Percentiles rank a stretch among this genome's conserved stretches.
These are phyloP conservation scores for Zoysia pacifica DNA, from an alignment of 176 grass and related monocot genomes.

Conservation along the genomic window DNA sequence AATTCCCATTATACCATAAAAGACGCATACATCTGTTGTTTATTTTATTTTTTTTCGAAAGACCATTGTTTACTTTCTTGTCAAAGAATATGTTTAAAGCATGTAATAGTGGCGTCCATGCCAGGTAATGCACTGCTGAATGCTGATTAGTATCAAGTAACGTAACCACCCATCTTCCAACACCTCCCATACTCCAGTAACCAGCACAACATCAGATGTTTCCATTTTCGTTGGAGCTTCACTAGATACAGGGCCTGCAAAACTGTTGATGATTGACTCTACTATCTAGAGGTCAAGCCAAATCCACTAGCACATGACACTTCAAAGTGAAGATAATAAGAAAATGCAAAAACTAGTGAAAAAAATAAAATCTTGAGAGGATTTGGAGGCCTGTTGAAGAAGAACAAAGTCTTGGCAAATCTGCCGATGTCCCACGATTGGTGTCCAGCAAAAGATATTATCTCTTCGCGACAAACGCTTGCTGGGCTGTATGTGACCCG, in stretches of 20 bases:
- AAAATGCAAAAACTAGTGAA: not conserved
- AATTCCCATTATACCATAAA: too few relatives aligned
- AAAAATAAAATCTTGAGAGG: slow-evolving; percentile 66
- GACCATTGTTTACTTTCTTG: not conserved
- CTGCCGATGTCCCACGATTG: slow-evolving; percentile 91
- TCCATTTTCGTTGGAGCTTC: slow-evolving; percentile 62
- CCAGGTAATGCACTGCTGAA: not conserved
- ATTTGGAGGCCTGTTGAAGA: slow-evolving; percentile 94
- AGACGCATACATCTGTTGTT: too few relatives aligned
- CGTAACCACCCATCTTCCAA: slow-evolving; percentile 69
- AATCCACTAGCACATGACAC: not conserved
- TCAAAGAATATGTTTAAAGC: not conserved
- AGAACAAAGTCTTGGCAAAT: slow-evolving; percentile 84
- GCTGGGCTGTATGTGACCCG: slow-evolving; percentile 43
- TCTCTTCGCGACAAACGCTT: slow-evolving; percentile 44
- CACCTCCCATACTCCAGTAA: slow-evolving; percentile 91
- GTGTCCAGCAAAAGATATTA: slow-evolving; percentile 51
- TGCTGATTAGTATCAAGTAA: not conserved
- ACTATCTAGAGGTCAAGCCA: slow-evolving; percentile 50
- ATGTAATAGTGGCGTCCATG: not conserved
- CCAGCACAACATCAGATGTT: slow-evolving; percentile 61
- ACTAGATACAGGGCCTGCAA: slow-evolving; percentile 47
- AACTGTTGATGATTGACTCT: slow-evolving; percentile 77
- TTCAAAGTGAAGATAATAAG: not conserved
- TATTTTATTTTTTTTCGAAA: too few relatives aligned